phyloP scores from a whole-genome alignment of 2,329 filamentous ascomycete genomes.

The Diaporthe eres region DNA sequence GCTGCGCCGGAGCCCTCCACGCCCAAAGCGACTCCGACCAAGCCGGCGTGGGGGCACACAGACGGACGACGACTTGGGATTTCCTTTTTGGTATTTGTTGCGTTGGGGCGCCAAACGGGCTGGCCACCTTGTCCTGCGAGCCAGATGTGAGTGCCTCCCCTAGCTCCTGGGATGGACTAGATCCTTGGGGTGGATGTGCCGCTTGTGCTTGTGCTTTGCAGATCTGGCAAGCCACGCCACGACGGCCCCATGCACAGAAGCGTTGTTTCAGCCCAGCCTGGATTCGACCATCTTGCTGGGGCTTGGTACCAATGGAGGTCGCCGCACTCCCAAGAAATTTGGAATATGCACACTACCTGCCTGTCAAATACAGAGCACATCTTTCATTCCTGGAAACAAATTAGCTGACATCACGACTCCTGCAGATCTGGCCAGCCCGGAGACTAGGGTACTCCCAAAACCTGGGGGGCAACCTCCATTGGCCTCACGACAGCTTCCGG shows the following conservation, averaged over 20 bases:
- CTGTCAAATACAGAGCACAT: background rate
- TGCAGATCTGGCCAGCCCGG: slow-evolving; percentile 12
- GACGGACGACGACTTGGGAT: background rate
- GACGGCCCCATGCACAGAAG: slow-evolving; percentile 34
- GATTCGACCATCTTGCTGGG: slow-evolving; percentile 15
- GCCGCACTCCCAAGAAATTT: slow-evolving; percentile 22
- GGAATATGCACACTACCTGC: background rate
- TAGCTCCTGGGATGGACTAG: slow-evolving; percentile 16
- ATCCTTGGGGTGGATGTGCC: slow-evolving; percentile 30
- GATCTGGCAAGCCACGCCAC: slow-evolving; percentile 35
- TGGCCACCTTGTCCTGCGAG: background rate
- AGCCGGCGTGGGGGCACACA: slow-evolving; percentile 35
- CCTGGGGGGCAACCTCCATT: background rate
- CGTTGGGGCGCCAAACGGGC: background rate
- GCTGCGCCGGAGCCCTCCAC: slow-evolving; percentile 22
- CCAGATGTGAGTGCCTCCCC: slow-evolving; percentile 31
- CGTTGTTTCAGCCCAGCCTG: slow-evolving; percentile 35
- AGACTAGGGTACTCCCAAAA: background rate
- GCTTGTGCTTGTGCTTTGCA: slow-evolving; percentile 34
- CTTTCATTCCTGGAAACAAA: background rate
- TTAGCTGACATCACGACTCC: slow-evolving; percentile 35
- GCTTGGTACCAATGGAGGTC: slow-evolving; percentile 26
- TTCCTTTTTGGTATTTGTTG: slow-evolving; percentile 19
- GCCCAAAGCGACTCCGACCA: background rate
- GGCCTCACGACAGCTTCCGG: slow-evolving; percentile 23